These are phyloP conservation scores for Juncus inflexus DNA, from an alignment of 176 grass and related monocot species.

Conservation along the genomic window DNA sequence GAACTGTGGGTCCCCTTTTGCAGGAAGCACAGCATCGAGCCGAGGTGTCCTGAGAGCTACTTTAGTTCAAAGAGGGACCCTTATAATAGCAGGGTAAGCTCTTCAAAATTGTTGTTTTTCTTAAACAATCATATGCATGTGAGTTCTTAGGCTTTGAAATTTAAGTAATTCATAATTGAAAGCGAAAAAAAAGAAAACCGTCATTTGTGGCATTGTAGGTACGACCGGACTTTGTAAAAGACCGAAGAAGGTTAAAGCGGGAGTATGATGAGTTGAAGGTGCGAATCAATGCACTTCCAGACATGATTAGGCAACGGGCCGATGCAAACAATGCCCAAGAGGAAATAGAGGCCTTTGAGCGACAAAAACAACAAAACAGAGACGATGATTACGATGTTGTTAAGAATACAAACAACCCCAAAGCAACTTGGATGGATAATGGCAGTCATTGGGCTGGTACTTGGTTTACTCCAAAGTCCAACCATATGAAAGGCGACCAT, in stretches of 20 bases:
- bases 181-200: no score
- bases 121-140: neutral
- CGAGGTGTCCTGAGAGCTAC: slow-evolving; percentile 64
- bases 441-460: slow-evolving; percentile 71
- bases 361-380: slow-evolving; percentile 29
- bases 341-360: slow-evolving; percentile 39
- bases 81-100: slow-evolving; percentile 48
- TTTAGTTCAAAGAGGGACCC: slow-evolving; percentile 84
- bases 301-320: slow-evolving; percentile 56
- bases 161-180: neutral
- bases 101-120: neutral
- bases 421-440: slow-evolving; percentile 68
- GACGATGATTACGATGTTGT: slow-evolving; percentile 27
- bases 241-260: slow-evolving; percentile 62
- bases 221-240: slow-evolving; percentile 76
- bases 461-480: slow-evolving; percentile 54
- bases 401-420: slow-evolving; percentile 27
- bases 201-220: slow-evolving; percentile 17
- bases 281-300: slow-evolving; percentile 44
- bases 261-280: slow-evolving; percentile 96
- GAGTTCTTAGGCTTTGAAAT: neutral
- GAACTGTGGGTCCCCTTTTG: slow-evolving; percentile 87
- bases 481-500: slow-evolving; percentile 89
- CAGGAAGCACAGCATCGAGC: slow-evolving; percentile 81
- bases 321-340: slow-evolving; percentile 54